These are phyloP conservation scores for Pleurotus salmoneostramineus DNA, from an alignment of 768 basidiomycete species.

Conservation along the genomic window DNA sequence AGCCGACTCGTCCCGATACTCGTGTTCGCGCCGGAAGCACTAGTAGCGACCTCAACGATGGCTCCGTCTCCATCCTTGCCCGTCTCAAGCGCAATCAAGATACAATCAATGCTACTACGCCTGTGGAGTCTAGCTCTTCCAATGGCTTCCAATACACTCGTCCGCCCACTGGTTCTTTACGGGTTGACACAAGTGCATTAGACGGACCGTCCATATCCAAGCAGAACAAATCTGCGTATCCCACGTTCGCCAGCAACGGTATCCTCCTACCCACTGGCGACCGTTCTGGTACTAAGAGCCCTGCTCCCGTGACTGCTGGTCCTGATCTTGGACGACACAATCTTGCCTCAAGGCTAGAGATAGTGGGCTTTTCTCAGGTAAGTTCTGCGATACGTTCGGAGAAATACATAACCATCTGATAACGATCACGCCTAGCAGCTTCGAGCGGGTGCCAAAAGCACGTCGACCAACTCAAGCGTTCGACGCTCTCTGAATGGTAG, in stretches of 20 bases:
- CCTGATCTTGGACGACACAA: constrained; percentile 81
- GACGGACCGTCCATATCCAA: constrained; percentile 47
- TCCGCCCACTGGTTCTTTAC: constrained; percentile 65
- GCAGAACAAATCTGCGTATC: constrained; percentile 87
- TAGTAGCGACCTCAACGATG: constrained; percentile 79
- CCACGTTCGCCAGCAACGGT: constrained; percentile 59
- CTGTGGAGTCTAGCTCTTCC: constrained; percentile 47
- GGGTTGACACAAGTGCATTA: constrained; percentile 70
- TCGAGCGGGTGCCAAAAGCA: constrained; percentile 43
- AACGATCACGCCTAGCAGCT: constrained; percentile 19
- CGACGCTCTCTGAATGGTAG: constrained; percentile 78
- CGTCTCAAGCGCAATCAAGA: constrained; percentile 71
- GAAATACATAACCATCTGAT: constrained; percentile 1
- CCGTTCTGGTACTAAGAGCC: constrained; percentile 59
- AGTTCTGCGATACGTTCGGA: constrained; percentile 13
- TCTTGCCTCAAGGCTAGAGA: constrained; percentile 58
- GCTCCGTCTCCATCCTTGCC: constrained; percentile 67
- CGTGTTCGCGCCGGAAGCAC: constrained; percentile 67
- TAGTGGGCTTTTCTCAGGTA: constrained; percentile 72
- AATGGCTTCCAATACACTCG: constrained; percentile 49
- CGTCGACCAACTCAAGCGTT: constrained; percentile 45
- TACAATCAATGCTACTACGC: constrained; percentile 40
- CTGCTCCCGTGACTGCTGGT: constrained; percentile 80
- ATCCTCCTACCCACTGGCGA: constrained; percentile 57
- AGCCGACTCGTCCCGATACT: constrained; percentile 51